phyloP scores from a whole-genome alignment of 202 grass and related monocot species.

The Eragrostis tef region DNA sequence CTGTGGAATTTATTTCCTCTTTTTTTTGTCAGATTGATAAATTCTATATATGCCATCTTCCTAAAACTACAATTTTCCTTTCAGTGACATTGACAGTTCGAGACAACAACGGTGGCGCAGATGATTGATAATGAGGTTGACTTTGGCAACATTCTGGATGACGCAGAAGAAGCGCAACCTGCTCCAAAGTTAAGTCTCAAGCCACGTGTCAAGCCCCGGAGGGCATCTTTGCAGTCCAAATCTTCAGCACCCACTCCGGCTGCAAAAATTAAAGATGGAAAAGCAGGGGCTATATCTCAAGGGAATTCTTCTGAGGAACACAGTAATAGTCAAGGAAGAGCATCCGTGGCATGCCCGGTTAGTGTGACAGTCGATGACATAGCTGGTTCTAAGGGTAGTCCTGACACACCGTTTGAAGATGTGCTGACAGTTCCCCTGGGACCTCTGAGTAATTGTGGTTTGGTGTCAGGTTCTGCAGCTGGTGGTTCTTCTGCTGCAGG shows the following conservation, averaged over 20 bases:
- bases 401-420: constrained; percentile 25
- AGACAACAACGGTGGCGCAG: constrained; percentile 8
- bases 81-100: constrained; percentile 30
- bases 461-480: not conserved
- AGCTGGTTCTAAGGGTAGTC: not conserved
- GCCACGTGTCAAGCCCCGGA: constrained; percentile 28
- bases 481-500: not conserved
- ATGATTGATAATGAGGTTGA: constrained; percentile 55
- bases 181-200: constrained; percentile 52
- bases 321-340: not conserved
- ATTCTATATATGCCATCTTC: constrained; percentile 17
- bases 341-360: constrained; percentile 8
- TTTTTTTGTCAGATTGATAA: not conserved
- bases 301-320: constrained; percentile 33
- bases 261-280: constrained; percentile 18
- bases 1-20: not conserved
- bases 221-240: constrained; percentile 35
- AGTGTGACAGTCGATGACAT: constrained; percentile 4
- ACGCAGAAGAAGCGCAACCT: constrained; percentile 18
- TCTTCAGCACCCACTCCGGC: constrained; percentile 2
- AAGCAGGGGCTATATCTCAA: constrained; percentile 11
- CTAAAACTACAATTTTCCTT: constrained; percentile 24
- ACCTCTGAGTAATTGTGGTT: not conserved
- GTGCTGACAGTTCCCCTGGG: constrained; percentile 20
- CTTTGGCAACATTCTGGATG: constrained; percentile 43